Evolutionary conservation across 345 rosid species (phyloP), one percentile per base, ranked within the genome.

Genomic region (Eucalyptus brandiana): DNA sequence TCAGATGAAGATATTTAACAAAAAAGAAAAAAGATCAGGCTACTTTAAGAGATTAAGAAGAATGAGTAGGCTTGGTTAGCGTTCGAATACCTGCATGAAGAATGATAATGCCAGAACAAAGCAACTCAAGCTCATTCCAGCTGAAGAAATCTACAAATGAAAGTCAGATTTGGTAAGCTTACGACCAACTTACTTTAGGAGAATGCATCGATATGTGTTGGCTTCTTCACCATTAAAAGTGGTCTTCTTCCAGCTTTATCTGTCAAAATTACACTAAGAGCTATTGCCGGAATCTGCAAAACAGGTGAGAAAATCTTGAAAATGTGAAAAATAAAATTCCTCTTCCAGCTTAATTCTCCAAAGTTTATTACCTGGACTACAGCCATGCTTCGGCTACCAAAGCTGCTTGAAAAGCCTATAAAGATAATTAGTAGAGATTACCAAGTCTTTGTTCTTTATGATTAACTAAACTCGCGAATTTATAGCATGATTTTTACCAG

Each of bases 241-340:
- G 42, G 89, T 34, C 89, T 54, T 88, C 94, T 89, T 87, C 94
- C 92, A 10, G 24, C 67, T 87, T 87, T 90, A 89, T 93, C 94
- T n/a, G 86, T 91, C n/a, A 91, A 58, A 12, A 91, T 19, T 32
- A 93, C 21, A 7, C 90, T 65, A 6, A 87, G 42, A 28, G 53
- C 44, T 5, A 60, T 58, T 40, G 72, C 76, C 3, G 89, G 93
- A 51, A 92, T 86, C 92, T 92, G 90, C 48, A 89, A 11, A 87
- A 62, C 23, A 60, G 19, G 18, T 6, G 34, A 4, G 21, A n/a
- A 10, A 69, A n/a, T 23, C 26, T 12, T 32, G n/a, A 76, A 48
- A 21, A 49, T 48, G 37, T 32, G 58, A 42, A 80, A 80, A 19
- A 50, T 37, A 24, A 37, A 30, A 21, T 14, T 30, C 16, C 8